Evolutionary conservation across 164 flowering plant genomes (phyloP).

Genomic region (Saururus chinensis): DNA sequence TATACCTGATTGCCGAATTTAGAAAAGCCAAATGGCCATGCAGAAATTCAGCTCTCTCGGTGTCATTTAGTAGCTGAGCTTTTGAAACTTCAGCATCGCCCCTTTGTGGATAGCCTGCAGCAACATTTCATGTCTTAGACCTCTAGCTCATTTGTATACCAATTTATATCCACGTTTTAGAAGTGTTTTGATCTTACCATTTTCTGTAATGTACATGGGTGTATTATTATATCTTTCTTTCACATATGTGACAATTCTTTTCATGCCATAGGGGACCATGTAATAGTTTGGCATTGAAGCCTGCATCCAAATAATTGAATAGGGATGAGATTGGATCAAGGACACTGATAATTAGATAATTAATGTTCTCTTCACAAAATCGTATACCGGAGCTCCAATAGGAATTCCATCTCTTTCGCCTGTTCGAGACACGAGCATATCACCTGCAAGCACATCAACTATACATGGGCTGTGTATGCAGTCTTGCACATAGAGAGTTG

Average conservation of each 20-base stretch:
- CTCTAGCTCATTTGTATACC: neutral
- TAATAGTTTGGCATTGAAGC: neutral
- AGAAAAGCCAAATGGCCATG: constrained; percentile 4
- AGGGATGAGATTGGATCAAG: neutral
- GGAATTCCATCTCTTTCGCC: constrained; percentile 11
- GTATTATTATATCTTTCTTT: constrained; percentile 14
- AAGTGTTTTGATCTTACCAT: constrained; percentile 9
- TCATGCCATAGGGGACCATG: neutral
- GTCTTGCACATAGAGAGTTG: constrained; percentile 12
- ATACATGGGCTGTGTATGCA: constrained; percentile 6
- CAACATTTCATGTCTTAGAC: no score
- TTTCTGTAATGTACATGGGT: constrained; percentile 19
- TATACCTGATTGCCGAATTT: constrained; percentile 1
- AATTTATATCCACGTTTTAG: neutral
- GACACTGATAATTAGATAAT: neutral
- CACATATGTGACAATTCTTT: neutral
- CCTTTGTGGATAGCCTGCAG: constrained; percentile 4
- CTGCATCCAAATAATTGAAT: neutral
- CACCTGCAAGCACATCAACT: neutral
- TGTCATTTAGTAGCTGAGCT: constrained; percentile 3
- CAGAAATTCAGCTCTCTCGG: constrained; percentile 4
- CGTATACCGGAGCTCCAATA: constrained; percentile 9
- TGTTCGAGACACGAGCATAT: neutral
- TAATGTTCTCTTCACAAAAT: neutral
- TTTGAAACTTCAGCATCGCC: neutral